Conservation (phyloP, 345 rosid genomes). For the Lepidium didymum region DNA sequence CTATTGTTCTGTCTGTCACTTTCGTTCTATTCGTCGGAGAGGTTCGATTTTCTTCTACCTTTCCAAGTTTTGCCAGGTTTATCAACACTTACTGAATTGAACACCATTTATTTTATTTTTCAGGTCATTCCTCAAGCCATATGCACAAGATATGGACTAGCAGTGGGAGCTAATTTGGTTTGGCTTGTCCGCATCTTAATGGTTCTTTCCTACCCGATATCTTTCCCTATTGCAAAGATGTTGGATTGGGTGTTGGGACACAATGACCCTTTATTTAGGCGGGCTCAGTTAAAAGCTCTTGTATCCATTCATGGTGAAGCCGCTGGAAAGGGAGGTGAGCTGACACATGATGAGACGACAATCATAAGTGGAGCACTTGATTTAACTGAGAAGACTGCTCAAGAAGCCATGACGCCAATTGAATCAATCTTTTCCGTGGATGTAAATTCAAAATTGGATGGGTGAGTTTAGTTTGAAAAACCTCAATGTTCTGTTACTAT, state of each 20-base stretch:
- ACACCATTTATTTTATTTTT: not conserved
- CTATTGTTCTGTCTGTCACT: constrained; percentile 86
- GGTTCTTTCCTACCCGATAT: constrained; percentile 71
- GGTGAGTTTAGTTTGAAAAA: constrained; percentile 40
- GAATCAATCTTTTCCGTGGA: constrained; percentile 95
- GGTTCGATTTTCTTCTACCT: constrained; percentile 31
- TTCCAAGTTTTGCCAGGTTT: not conserved
- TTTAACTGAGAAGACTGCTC: constrained; percentile 94
- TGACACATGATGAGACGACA: constrained; percentile 93
- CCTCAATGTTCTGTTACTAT: not conserved
- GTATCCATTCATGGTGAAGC: constrained; percentile 88
- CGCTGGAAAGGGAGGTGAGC: constrained; percentile 98
- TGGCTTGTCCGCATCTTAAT: constrained; percentile 82
- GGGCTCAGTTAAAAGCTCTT: constrained; percentile 93
- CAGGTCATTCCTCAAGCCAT: constrained; percentile 97
- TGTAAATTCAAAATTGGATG: constrained; percentile 88
- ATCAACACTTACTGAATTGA: not conserved
- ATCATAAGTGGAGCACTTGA: constrained; percentile 94
- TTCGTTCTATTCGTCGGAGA: constrained; percentile 87
- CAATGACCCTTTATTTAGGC: constrained; percentile 72
- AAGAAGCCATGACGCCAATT: constrained; percentile 99
- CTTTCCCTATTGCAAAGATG: constrained; percentile 88
- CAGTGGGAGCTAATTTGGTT: constrained; percentile 80
- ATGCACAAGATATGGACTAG: constrained; percentile 85
- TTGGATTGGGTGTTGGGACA: constrained; percentile 85